These are phyloP conservation scores for Chlamydomonas eustigma DNA, from an alignment of 139 green algal genomes.

Conservation along the genomic window DNA sequence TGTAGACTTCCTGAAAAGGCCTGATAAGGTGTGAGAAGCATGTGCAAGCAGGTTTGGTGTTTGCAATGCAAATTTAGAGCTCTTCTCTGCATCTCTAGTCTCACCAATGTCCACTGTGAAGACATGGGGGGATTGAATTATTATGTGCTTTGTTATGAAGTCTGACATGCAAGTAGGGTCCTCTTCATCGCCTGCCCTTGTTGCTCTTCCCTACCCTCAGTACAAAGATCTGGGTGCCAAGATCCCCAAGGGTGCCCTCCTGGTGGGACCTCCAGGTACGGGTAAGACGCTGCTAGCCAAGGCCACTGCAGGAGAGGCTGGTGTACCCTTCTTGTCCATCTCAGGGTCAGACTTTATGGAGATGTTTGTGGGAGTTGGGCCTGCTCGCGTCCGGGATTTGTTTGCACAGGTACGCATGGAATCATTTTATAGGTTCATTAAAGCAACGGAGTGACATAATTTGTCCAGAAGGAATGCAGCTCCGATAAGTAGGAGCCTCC, in stretches of 20 bases:
- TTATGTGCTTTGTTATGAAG: too few species aligned
- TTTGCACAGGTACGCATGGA: conserved; percentile 85
- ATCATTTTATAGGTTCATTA: too few species aligned
- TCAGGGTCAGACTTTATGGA: conserved; percentile 78
- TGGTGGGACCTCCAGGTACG: conserved; percentile 84
- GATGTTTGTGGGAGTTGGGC: conserved; percentile 88
- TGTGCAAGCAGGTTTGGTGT: too few species aligned
- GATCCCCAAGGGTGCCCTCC: conserved; percentile 85
- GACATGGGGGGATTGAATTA: too few species aligned
- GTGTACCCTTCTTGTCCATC: conserved; percentile 85
- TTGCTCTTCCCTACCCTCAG: background rate
- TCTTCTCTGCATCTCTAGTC: too few species aligned
- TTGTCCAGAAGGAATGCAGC: too few species aligned
- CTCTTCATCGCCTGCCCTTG: background rate
- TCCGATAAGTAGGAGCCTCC: too few species aligned
- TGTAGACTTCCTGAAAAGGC: conserved; percentile 91
- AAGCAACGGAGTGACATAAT: too few species aligned
- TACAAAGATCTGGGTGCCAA: conserved; percentile 81
- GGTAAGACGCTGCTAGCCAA: conserved; percentile 96
- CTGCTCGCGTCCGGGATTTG: conserved; percentile 90
- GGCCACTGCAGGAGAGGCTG: conserved; percentile 91
- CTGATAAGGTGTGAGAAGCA: conserved; percentile 51
- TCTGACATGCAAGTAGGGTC: too few species aligned
- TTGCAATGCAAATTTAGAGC: too few species aligned
- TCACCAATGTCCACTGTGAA: too few species aligned